Base-by-base conservation (phyloP, 345 rosid genomes). In the Turnera subulata region DNA sequence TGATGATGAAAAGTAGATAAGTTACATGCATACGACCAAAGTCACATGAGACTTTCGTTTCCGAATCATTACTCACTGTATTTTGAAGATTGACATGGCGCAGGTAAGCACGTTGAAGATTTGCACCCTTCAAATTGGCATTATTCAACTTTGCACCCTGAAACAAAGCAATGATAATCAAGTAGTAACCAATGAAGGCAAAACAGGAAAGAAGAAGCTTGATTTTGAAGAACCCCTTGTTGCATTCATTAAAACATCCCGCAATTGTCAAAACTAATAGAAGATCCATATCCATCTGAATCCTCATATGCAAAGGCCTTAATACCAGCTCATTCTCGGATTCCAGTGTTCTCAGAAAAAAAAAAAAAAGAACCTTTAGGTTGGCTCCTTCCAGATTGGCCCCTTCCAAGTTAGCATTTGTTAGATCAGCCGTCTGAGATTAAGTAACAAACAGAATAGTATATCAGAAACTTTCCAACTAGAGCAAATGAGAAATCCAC, bases 381-480 rank as follows among this genome's bases (percentile, higher is more conserved):
- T 92, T 92, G 59, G 95, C 96, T 64, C 96, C 98, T 79, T 92
- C 98, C 25, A 89, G 70, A 74, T 83, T 89, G 42, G 95, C 96
- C 58, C 97, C 95, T 76, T 92, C 93, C 67, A 92, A 69, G 80
- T 92, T 92, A 56, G 96, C 96, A 76, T 86, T 77, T 19, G 97
- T 92, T 61, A 89, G 89, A 78, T 92, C 95, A 23, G 95, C 98
- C 61, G 70, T 75, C 98, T 92, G 82, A 47, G 59, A 69, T 29
- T 3, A 53, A 21, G 6, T 24, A 55, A 19, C 7, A 50, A 47
- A 25, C 19, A 42, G 25, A 51, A 40, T 51, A 62, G 44, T 25
- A 59, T 33, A 22, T 43, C 10, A 50, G 19, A 48, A 45, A 35
- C 11, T 37, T 11, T 39, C 46, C 35, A 9, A 16, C 20, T 6